Base-by-base conservation (phyloP, 208 protist genomes). In the Leishmania martiniquensis region DNA sequence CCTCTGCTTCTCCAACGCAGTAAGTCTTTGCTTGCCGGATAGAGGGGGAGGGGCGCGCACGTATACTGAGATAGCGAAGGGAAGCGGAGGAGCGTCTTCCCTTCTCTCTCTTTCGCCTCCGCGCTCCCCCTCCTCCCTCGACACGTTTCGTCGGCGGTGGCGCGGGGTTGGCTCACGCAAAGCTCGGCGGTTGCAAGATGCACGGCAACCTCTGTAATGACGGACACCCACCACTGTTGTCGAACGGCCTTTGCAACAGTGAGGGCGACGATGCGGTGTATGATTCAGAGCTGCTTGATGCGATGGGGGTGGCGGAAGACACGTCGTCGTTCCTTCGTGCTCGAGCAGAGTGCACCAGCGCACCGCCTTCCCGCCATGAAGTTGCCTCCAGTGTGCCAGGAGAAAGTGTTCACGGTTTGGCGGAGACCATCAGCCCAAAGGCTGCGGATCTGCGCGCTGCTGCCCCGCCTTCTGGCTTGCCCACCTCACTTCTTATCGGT, bases 401-500 rank as follows among this genome's bases (percentile, higher is more conserved):
- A 44, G 44, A 37, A 54, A 20, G 5, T 6, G 15, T 37, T 20
- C 25, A n/a, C 20, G 67, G n/a, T n/a, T n/a, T 52, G 17, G n/a
- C 39, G 45, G 25, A 17, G n/a, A 52, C 29, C 4, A 49, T 7
- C 49, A 0, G 32, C 47, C 7, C 32, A 32, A 34, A 47, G 63
- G 12, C 68, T 17, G 25, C 42, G 22, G 37, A 20, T 32, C 12
- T 39, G 15, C 32, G 49, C 34, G 17, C 63, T 25, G 47, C 32
- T 17, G 9, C 49, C 4, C 63, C 29, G 20, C 47, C 37, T 5
- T 34, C 9, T 22, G 42, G 29, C 7, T 25, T 42, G 10, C 70
- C 72, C 22, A 59, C 60, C 42, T 67, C 80, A 22, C 86, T 90
- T 47, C 80, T 91, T 39, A 82, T 94, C 34, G 90, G 86, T 17